phyloP scores from a whole-genome alignment of 2,329 filamentous ascomycete species.

The Colletotrichum eleusines region DNA sequence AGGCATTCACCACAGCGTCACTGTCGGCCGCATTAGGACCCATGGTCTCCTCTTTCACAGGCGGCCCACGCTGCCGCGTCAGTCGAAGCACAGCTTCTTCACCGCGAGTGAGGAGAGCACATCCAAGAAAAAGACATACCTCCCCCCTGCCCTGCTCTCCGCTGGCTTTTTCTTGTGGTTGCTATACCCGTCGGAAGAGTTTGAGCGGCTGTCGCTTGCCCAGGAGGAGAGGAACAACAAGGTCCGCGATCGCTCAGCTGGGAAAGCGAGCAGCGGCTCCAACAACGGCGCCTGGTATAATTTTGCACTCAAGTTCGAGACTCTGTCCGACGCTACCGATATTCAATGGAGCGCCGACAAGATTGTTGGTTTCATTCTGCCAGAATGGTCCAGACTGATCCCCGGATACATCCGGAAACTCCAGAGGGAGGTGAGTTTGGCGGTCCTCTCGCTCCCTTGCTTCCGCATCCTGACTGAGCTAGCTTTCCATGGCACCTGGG shows the following conservation, averaged over 20 bases:
- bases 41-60: slow-evolving; percentile 30
- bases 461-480: not conserved
- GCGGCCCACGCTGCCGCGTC: slow-evolving; percentile 26
- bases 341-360: slow-evolving; percentile 70
- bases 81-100: slow-evolving; percentile 43
- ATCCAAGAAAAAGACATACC: slow-evolving; percentile 41
- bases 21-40: slow-evolving; percentile 35
- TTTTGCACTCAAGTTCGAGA: slow-evolving; percentile 62
- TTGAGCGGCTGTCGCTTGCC: slow-evolving; percentile 51
- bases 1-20: slow-evolving; percentile 34
- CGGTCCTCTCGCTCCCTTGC: not conserved
- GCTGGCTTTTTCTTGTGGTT: slow-evolving; percentile 57
- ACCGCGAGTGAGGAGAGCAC: slow-evolving; percentile 43
- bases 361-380: slow-evolving; percentile 79
- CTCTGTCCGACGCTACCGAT: slow-evolving; percentile 66
- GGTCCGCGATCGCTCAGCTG: slow-evolving; percentile 31
- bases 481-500: slow-evolving; percentile 84
- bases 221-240: slow-evolving; percentile 33
- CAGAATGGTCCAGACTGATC: slow-evolving; percentile 83
- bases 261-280: slow-evolving; percentile 44
- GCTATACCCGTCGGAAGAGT: slow-evolving; percentile 59
- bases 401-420: slow-evolving; percentile 85
- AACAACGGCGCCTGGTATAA: slow-evolving; percentile 59
- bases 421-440: slow-evolving; percentile 71
- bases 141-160: slow-evolving; percentile 51